Evolutionary conservation across 495 filamentous ascomycete genomes (phyloP).

Genomic region (Penicillium atrosanguineum): DNA sequence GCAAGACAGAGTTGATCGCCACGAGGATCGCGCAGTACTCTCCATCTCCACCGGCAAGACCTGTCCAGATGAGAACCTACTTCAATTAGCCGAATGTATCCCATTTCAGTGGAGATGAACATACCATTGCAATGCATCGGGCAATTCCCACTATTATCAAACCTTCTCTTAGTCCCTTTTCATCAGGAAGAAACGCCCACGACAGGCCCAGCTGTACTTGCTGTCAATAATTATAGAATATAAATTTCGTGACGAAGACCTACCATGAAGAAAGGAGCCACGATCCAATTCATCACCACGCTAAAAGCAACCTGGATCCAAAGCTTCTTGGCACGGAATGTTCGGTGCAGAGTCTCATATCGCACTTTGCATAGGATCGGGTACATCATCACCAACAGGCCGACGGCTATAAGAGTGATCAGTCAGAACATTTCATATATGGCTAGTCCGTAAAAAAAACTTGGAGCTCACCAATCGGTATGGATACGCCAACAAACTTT

Average conservation of each 20-base stretch:
- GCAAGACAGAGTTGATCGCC: conserved; percentile 79
- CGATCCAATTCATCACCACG: conserved; percentile 81
- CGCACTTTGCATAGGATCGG: conserved; percentile 90
- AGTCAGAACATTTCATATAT: neutral
- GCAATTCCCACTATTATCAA: conserved; percentile 74
- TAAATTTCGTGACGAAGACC: conserved; percentile 2
- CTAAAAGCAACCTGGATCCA: conserved; percentile 81
- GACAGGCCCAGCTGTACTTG: conserved; percentile 53
- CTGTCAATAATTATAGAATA: neutral
- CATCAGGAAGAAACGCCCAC: conserved; percentile 79
- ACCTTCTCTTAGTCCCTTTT: conserved; percentile 61
- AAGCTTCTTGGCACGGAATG: conserved; percentile 59
- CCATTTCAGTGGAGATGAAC: conserved; percentile 10
- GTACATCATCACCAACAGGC: conserved; percentile 90
- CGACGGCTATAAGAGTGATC: conserved; percentile 55
- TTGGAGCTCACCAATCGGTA: conserved; percentile 64
- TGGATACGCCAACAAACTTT: conserved; percentile 66
- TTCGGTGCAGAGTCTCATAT: conserved; percentile 70
- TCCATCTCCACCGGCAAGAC: conserved; percentile 68
- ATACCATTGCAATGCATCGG: conserved; percentile 77
- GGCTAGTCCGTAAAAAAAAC: neutral
- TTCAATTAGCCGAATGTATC: neutral
- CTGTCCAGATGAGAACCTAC: conserved; percentile 73
- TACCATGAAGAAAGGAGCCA: conserved; percentile 86
- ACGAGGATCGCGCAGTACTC: conserved; percentile 91